These are phyloP conservation scores for Dryas drummondii DNA, from an alignment of 306 rosid species.

Conservation along the genomic window DNA sequence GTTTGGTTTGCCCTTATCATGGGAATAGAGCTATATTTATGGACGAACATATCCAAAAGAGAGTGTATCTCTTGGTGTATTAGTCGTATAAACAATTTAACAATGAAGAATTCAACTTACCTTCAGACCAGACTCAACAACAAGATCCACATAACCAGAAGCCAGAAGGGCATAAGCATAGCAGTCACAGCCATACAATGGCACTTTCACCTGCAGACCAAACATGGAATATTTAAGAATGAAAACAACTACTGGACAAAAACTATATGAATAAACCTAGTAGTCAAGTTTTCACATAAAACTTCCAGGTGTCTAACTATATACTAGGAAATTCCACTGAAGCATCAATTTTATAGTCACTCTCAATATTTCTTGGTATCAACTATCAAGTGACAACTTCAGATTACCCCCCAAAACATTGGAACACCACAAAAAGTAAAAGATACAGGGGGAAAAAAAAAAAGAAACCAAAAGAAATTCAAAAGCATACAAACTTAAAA, in stretches of 20 bases:
- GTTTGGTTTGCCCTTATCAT: background rate
- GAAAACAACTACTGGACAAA: background rate
- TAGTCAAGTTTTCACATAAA: background rate
- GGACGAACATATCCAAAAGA: background rate
- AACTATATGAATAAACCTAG: background rate
- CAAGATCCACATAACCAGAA: conserved; percentile 93
- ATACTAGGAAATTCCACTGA: conserved; percentile 1
- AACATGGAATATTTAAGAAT: conserved; percentile 3
- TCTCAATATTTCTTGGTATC: conserved; percentile 2
- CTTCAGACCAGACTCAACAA: conserved; percentile 91
- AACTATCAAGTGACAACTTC: background rate
- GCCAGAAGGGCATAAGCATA: conserved; percentile 93
- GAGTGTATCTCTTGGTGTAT: background rate
- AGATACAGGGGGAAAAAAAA: background rate
- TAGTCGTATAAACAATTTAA: conserved; percentile 1
- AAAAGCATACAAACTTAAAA: background rate
- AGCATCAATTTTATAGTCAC: background rate
- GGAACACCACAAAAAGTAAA: conserved; percentile 3
- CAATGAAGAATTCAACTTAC: conserved; percentile 31
- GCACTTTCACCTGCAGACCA: conserved; percentile 75
- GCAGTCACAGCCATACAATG: conserved; percentile 96
- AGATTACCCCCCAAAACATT: background rate
- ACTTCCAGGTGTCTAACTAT: background rate
- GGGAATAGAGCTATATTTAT: background rate
- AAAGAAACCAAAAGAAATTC: background rate